phyloP scores from a whole-genome alignment of 352 stramenopile genomes.

The Phytopythium aichiense region DNA sequence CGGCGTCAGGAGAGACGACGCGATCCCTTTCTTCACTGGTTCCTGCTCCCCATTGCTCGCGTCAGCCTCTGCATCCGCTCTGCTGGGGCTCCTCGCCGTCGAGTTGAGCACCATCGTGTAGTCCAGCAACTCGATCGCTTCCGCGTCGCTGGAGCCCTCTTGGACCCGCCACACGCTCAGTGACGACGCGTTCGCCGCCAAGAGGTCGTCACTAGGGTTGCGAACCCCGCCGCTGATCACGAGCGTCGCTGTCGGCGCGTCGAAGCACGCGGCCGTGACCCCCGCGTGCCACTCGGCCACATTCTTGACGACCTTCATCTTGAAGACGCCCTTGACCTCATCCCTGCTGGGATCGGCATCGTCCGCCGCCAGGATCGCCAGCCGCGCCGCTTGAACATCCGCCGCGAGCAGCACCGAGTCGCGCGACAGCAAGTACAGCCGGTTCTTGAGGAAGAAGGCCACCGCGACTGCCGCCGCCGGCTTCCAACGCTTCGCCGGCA shows the following conservation, averaged over 20 bases:
- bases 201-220: conserved; percentile 50
- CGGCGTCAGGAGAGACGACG: conserved; percentile 24
- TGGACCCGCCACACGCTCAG: conserved; percentile 60
- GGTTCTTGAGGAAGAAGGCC: conserved; percentile 38
- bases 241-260: conserved; percentile 27
- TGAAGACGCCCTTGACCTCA: conserved; percentile 23
- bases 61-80: not conserved
- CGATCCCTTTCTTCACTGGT: conserved; percentile 1
- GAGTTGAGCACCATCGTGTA: conserved; percentile 58
- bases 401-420: conserved; percentile 40
- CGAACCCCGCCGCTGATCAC: conserved; percentile 53
- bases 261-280: conserved; percentile 41
- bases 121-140: conserved; percentile 54
- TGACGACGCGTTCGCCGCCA: conserved; percentile 43
- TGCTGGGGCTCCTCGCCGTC: conserved; percentile 7
- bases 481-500: conserved; percentile 44
- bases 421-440: conserved; percentile 36
- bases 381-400: conserved; percentile 42
- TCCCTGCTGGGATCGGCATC: not conserved
- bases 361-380: conserved; percentile 37
- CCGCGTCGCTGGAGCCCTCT: conserved; percentile 23
- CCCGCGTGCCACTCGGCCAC: conserved; percentile 59
- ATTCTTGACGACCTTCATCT: conserved; percentile 34
- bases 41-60: conserved; percentile 1
- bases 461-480: conserved; percentile 22